Percentiles rank a stretch among this genome's conserved stretches.
Evolutionary conservation across 1,284 basidiomycete genomes (phyloP).

Genomic region (Meripilus lineatus): DNA sequence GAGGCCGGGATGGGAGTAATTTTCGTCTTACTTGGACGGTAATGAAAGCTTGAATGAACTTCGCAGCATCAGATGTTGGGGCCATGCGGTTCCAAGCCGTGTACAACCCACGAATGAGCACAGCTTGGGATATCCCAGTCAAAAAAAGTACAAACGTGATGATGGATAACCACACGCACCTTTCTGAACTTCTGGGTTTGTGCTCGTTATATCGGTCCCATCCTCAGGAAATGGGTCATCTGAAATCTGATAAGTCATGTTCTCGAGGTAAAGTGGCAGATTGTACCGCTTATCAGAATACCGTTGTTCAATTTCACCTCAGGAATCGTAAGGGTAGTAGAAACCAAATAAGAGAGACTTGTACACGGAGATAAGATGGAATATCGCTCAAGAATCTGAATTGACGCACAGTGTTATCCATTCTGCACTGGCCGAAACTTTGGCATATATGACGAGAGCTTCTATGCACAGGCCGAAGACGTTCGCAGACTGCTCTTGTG

Average conservation of each 20-base stretch:
- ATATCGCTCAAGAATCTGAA: too few relatives aligned
- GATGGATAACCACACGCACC: neutral
- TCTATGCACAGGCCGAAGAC: neutral
- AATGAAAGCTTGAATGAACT: slow-evolving; percentile 4
- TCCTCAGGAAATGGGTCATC: too few relatives aligned
- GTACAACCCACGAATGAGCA: slow-evolving; percentile 4
- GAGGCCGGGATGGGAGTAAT: neutral
- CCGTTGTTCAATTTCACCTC: neutral
- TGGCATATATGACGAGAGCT: neutral
- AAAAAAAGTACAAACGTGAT: neutral
- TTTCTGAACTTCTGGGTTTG: too few relatives aligned
- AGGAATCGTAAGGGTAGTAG: neutral
- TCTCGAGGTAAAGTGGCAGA: too few relatives aligned
- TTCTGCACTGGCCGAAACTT: neutral
- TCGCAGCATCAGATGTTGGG: neutral
- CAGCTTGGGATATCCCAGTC: too few relatives aligned
- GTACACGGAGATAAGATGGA: too few relatives aligned
- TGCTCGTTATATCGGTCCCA: too few relatives aligned
- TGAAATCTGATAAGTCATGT: too few relatives aligned
- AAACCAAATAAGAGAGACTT: slow-evolving; percentile 1
- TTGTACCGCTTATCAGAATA: neutral
- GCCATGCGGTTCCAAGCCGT: slow-evolving; percentile 6
- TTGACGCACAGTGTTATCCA: neutral
- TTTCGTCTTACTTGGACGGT: slow-evolving; percentile 4
- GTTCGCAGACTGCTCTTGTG: neutral